Conservation (phyloP, 2,329 filamentous ascomycete species). For the Boeremia lycopersici region DNA sequence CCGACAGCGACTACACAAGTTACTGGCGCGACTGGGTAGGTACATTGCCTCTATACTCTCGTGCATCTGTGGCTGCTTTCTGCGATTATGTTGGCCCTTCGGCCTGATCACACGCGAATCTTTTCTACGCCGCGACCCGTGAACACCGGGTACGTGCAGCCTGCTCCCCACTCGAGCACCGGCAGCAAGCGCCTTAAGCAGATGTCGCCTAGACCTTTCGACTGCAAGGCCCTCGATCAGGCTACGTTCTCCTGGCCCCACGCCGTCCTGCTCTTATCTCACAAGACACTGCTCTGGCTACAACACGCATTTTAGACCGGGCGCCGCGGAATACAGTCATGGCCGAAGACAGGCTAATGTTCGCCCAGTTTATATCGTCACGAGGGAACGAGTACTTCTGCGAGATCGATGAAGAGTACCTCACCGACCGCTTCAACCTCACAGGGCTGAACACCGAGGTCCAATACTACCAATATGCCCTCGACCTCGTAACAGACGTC, state of each 20-base stretch:
- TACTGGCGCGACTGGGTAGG: slow-evolving; percentile 99
- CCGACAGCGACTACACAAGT: slow-evolving; percentile 97
- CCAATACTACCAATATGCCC: slow-evolving; percentile 97
- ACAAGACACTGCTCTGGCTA: neutral
- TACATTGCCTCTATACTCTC: slow-evolving; percentile 36
- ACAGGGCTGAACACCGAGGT: slow-evolving; percentile 97
- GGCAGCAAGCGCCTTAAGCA: neutral
- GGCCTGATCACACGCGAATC: neutral
- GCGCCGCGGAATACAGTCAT: neutral
- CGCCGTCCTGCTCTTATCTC: neutral
- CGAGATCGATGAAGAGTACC: slow-evolving; percentile 98
- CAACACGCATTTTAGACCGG: neutral
- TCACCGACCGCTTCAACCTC: slow-evolving; percentile 97
- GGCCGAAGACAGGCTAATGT: slow-evolving; percentile 15
- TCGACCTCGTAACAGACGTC: slow-evolving; percentile 96
- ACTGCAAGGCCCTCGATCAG: neutral
- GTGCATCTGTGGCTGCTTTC: neutral
- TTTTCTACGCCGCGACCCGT: neutral
- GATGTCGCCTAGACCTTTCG: neutral
- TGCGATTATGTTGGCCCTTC: neutral
- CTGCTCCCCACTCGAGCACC: slow-evolving; percentile 2
- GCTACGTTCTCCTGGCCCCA: neutral
- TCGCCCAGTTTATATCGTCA: slow-evolving; percentile 86
- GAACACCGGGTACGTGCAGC: slow-evolving; percentile 6
- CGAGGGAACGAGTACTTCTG: slow-evolving; percentile 99